A percentile compares a stretch with the other conserved stretches of the same genome.
Conservation (phyloP, 192 early-diverging fungal species). For the Phycomyces nitens region DNA sequence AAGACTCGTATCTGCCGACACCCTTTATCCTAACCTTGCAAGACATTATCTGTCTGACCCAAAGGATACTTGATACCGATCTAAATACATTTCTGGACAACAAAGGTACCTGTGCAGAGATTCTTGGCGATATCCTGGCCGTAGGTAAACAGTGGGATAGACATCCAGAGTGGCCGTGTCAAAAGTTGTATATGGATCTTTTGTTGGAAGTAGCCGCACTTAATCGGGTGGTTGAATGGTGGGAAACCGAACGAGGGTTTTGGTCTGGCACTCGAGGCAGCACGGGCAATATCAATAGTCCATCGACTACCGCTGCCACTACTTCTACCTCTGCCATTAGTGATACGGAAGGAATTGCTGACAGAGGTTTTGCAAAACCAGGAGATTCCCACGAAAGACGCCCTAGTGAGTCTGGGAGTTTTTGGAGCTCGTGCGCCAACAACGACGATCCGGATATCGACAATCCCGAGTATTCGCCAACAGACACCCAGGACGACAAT, state of each 20-base stretch:
- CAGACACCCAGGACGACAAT: conserved; percentile 27
- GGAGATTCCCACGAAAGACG: background rate
- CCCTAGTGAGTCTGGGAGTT: background rate
- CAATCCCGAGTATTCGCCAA: background rate
- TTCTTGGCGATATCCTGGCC: conserved; percentile 55
- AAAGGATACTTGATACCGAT: conserved; percentile 69
- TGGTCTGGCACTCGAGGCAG: conserved; percentile 41
- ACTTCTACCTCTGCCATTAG: background rate
- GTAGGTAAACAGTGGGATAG: conserved; percentile 62
- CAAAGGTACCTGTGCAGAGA: conserved; percentile 52
- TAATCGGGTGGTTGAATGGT: conserved; percentile 72
- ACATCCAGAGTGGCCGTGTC: conserved; percentile 63
- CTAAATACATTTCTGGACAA: conserved; percentile 56
- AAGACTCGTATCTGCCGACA: conserved; percentile 49
- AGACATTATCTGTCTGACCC: conserved; percentile 67
- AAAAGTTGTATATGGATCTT: conserved; percentile 57
- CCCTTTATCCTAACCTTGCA: conserved; percentile 60
- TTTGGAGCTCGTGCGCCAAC: background rate
- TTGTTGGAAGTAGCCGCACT: conserved; percentile 71
- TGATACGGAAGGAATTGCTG: background rate
- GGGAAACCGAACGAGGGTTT: conserved; percentile 70
- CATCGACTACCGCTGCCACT: background rate
- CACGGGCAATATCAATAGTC: too few relatives aligned
- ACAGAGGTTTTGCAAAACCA: background rate
- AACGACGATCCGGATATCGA: background rate